Conservation (phyloP, 2,329 filamentous ascomycete genomes). For the Colletotrichum sp. region DNA sequence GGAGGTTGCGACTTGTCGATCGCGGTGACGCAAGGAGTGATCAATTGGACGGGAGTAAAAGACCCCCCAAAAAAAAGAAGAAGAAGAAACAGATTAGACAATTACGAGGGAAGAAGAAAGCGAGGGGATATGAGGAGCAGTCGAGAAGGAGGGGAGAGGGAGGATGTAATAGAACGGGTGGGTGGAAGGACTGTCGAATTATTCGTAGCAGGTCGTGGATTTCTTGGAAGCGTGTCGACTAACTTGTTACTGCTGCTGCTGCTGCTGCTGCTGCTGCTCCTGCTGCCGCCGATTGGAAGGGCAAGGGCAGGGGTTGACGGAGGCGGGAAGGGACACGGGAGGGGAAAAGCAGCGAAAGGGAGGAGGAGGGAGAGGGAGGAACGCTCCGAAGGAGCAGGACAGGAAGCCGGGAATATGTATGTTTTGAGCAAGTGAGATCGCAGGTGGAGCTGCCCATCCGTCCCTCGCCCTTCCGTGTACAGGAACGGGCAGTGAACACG, state of each 20-base stretch:
- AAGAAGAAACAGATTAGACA: slow-evolving; percentile 24
- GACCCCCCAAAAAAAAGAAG: not conserved
- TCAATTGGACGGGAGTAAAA: slow-evolving; percentile 4
- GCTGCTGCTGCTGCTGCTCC: not conserved
- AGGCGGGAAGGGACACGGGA: not conserved
- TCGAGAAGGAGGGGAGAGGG: not conserved
- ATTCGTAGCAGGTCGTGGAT: not conserved
- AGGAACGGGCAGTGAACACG: not conserved
- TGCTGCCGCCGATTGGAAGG: not conserved
- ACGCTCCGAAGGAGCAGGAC: slow-evolving; percentile 12
- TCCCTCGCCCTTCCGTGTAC: not conserved
- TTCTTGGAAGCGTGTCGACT: slow-evolving; percentile 1
- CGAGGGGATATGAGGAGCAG: not conserved
- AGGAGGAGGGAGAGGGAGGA: not conserved
- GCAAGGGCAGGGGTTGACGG: not conserved
- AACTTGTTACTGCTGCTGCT: not conserved
- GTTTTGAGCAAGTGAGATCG: slow-evolving; percentile 20
- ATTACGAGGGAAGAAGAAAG: slow-evolving; percentile 31
- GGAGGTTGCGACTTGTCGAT: not conserved
- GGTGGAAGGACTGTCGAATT: not conserved
- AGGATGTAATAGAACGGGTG: not conserved
- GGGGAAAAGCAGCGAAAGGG: slow-evolving; percentile 12
- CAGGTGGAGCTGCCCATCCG: not conserved
- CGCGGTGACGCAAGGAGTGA: not conserved
- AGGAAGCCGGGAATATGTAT: slow-evolving; percentile 20